These are phyloP conservation scores for Microstegium vimineum DNA, from an alignment of 176 grass and related monocot species.

Conservation along the genomic window DNA sequence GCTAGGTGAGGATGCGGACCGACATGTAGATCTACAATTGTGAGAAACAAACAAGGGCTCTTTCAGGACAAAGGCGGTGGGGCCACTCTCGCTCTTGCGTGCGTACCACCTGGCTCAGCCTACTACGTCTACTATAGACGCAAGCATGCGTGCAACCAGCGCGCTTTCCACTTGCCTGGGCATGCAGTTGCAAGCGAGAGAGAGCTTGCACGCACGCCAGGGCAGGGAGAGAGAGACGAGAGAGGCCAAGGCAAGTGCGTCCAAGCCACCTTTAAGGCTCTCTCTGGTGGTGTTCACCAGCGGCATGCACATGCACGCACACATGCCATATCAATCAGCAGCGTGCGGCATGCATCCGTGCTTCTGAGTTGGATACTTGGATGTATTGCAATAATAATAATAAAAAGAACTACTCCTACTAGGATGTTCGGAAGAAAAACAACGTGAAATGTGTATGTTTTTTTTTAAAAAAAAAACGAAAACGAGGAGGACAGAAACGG, in stretches of 20 bases:
- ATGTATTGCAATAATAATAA: too few relatives aligned
- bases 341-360: not conserved
- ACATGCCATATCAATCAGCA: constrained; percentile 13
- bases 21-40: constrained; percentile 16
- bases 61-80: not conserved
- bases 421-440: too few relatives aligned
- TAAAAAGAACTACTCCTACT: too few relatives aligned
- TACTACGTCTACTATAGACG: not conserved
- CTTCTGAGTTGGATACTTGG: not conserved
- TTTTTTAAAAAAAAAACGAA: too few relatives aligned
- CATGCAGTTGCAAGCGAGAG: constrained; percentile 21
- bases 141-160: not conserved
- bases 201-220: constrained; percentile 1
- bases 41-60: constrained; percentile 20
- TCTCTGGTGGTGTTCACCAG: not conserved
- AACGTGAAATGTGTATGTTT: too few relatives aligned
- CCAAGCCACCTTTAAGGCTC: constrained; percentile 20
- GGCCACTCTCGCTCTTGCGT: constrained; percentile 15
- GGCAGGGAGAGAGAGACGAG: not conserved
- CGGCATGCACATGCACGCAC: not conserved
- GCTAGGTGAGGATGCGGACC: not conserved
- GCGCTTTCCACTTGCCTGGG: constrained; percentile 15
- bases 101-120: not conserved
- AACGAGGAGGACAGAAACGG: too few relatives aligned
- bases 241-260: constrained; percentile 32